phyloP scores from a whole-genome alignment of 2,329 filamentous ascomycete genomes.

The Cladophialophora psammophila region DNA sequence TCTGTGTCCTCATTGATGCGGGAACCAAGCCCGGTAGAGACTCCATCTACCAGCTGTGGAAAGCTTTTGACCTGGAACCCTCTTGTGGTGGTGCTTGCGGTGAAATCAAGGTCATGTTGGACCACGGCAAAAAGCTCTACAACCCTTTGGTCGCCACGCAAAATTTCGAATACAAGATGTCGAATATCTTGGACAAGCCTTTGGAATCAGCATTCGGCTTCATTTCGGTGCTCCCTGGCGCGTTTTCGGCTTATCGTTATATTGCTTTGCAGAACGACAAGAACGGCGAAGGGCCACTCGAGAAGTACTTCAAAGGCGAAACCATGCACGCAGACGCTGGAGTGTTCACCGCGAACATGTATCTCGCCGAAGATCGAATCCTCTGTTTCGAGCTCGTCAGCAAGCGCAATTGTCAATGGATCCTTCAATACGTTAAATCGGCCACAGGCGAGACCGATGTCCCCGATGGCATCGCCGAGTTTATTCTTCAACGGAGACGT shows the following conservation, averaged over 20 bases:
- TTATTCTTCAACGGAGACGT: conserved; percentile 95
- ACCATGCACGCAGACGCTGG: conserved; percentile 94
- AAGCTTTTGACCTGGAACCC: conserved; percentile 95
- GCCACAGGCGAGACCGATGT: conserved; percentile 97
- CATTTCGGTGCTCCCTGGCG: conserved; percentile 94
- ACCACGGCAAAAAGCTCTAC: conserved; percentile 81
- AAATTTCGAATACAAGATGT: conserved; percentile 99
- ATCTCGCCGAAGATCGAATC: conserved; percentile 60
- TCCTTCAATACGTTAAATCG: conserved; percentile 97
- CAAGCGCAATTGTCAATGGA: conserved; percentile 97
- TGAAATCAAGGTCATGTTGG: conserved; percentile 98
- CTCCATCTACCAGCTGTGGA: conserved; percentile 98
- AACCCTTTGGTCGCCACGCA: conserved; percentile 96
- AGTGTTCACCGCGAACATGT: conserved; percentile 91
- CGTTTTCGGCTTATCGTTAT: conserved; percentile 97
- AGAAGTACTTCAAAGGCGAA: conserved; percentile 97
- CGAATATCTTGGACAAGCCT: conserved; percentile 97
- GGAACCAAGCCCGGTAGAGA: conserved; percentile 93
- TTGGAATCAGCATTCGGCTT: conserved; percentile 97
- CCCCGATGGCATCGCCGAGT: conserved; percentile 89
- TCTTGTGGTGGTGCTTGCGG: conserved; percentile 98
- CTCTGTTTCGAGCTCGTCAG: conserved; percentile 81
- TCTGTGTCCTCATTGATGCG: conserved; percentile 94
- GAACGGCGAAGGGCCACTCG: conserved; percentile 86
- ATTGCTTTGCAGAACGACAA: conserved; percentile 96